phyloP scores from a whole-genome alignment of 2,329 filamentous ascomycete genomes.

The Colletotrichum limetticola region DNA sequence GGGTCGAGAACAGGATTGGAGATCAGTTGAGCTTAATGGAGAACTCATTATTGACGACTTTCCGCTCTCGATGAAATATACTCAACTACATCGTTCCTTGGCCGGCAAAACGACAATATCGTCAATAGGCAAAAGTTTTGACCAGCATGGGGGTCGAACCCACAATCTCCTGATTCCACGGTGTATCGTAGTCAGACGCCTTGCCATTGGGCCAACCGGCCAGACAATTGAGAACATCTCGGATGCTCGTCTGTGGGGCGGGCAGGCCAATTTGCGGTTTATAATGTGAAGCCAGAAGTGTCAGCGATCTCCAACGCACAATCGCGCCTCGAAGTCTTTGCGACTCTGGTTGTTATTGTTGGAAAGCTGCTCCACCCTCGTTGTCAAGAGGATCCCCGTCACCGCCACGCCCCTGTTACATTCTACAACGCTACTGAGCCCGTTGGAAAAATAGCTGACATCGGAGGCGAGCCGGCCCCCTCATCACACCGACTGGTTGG shows the following conservation, averaged over 20 bases:
- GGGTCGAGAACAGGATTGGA: too few relatives aligned
- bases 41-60: too few relatives aligned
- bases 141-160: slow-evolving; percentile 36
- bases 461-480: background rate
- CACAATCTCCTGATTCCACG: slow-evolving; percentile 35
- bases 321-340: background rate
- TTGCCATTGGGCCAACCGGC: slow-evolving; percentile 51
- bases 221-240: slow-evolving; percentile 16
- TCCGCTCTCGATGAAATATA: too few relatives aligned
- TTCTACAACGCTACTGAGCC: background rate
- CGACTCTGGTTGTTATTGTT: background rate
- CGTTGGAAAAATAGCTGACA: background rate
- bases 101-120: background rate
- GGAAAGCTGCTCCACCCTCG: background rate
- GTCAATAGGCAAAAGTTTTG: background rate
- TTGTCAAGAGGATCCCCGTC: background rate
- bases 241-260: background rate
- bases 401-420: slow-evolving; percentile 1
- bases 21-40: too few relatives aligned
- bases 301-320: background rate
- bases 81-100: background rate
- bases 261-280: background rate
- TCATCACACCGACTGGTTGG: background rate
- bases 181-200: slow-evolving; percentile 53
- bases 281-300: background rate